phyloP scores from a whole-genome alignment of 257 asterid species.

The Lantana camara region DNA sequence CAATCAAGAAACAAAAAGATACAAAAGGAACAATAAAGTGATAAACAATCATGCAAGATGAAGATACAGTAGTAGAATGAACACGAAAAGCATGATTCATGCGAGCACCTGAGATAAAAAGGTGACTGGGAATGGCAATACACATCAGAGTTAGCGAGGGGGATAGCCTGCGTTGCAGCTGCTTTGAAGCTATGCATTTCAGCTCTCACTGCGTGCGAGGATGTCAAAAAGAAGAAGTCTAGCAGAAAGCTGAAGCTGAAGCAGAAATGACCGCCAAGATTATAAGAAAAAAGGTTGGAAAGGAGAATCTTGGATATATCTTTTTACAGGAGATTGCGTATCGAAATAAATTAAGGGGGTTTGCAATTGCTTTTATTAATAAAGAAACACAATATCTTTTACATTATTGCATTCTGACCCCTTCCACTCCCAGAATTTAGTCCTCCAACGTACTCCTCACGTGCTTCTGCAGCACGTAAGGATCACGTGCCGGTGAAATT shows the following conservation, averaged over 20 bases:
- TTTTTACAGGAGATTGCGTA: constrained; percentile 35
- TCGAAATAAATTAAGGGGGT: constrained; percentile 21
- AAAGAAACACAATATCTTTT: constrained; percentile 30
- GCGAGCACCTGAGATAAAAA: constrained; percentile 62
- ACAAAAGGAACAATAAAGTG: neutral
- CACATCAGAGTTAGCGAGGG: constrained; percentile 48
- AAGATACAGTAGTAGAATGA: neutral
- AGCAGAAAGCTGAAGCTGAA: neutral
- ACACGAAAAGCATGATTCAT: neutral
- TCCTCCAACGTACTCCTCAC: constrained; percentile 18
- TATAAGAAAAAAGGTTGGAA: constrained; percentile 24
- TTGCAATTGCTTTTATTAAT: constrained; percentile 32
- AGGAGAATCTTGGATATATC: constrained; percentile 44
- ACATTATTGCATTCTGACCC: constrained; percentile 47
- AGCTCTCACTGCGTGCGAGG: constrained; percentile 16
- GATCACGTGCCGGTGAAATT: neutral
- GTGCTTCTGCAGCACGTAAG: neutral
- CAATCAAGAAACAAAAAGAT: neutral
- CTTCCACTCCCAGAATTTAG: constrained; percentile 22
- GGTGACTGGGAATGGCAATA: constrained; percentile 58
- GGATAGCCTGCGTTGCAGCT: constrained; percentile 29
- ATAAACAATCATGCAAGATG: neutral
- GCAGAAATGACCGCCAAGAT: constrained; percentile 18
- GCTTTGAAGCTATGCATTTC: constrained; percentile 64
- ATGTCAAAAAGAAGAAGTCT: constrained; percentile 13